Evolutionary conservation across 176 grass and related monocot species (phyloP), one percentile per base, ranked within the genome.

Genomic region (Dendrocalamus sinicus): DNA sequence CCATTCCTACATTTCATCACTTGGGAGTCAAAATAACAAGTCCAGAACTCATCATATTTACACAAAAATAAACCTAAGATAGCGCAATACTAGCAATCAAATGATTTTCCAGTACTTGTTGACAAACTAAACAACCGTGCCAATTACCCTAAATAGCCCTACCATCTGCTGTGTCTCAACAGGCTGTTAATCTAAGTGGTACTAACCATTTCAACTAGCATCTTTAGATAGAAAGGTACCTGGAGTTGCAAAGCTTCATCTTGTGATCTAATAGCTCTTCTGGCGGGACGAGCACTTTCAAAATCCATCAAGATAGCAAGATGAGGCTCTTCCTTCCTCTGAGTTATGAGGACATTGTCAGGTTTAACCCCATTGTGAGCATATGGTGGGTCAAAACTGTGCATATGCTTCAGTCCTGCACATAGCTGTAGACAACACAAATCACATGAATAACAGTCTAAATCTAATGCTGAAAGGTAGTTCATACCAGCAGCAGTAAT

Each of bases 281-380:
- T 94, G 76, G 95, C 90, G 1, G 95, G 89, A 44, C 84, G 39
- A 60, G 95, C 81, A 74, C 90, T 94, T 79, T 86, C 95, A 88
- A 97, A 97, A 88, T 97, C 95, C 95, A 97, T 97, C 70, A 97
- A 89, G 58, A 91, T 97, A 69, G 95, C 90, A 76, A 90, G 47
- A 81, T 85, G 90, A n/a, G 77, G 77, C 32, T 88, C 82, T 15
- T 88, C 89, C 77, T 93, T 94, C 61, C 55, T 84, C 52, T 89
- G 92, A 32, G 90, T 97, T 88, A 97, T 88, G 52, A 97, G 88
- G 46, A 97, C 87, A 80, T 94, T 97, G 60, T 84, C 92, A 66
- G 95, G 95, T 81, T 94, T 94, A 47, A 97, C 92, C 44, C 84
- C 95, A 75, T 97, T 97, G 71, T 94, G 95, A 26, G 92, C 92